A percentile compares a stretch with the other conserved stretches of the same genome.
phyloP scores from a whole-genome alignment of 805 yeast genomes.

The Yamadazyma scolyti region DNA sequence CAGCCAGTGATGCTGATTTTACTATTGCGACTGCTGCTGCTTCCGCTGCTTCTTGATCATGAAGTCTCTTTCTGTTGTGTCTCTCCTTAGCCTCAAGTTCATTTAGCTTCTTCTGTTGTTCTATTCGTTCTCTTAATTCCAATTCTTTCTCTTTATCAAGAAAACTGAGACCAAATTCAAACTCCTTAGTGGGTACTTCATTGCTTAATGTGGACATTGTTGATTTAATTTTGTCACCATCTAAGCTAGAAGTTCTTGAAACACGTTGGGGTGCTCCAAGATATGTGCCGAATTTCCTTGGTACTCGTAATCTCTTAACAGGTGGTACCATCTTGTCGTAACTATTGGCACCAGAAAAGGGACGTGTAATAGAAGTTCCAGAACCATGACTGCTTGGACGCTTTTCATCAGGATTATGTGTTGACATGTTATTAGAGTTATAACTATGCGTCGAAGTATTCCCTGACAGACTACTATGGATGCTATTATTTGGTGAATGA shows the following conservation, averaged over 20 bases:
- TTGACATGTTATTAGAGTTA: too few relatives aligned
- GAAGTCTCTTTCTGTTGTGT: constrained; percentile 5
- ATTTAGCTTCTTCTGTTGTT: constrained; percentile 19
- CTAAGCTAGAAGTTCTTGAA: constrained; percentile 3
- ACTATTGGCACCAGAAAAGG: too few relatives aligned
- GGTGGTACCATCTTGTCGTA: constrained; percentile 10
- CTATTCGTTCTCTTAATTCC: constrained; percentile 22
- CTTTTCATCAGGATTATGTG: too few relatives aligned
- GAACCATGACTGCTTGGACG: too few relatives aligned
- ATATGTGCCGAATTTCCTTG: constrained; percentile 33
- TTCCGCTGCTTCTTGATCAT: not conserved
- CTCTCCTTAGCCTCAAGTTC: too few relatives aligned
- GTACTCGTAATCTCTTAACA: constrained; percentile 27
- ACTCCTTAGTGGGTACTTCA: constrained; percentile 1
- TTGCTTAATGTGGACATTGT: not conserved
- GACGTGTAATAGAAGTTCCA: too few relatives aligned
- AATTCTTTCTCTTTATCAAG: constrained; percentile 16
- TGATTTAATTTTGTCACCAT: too few relatives aligned
- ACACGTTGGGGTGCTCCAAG: constrained; percentile 54
- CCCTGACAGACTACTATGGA: too few relatives aligned
- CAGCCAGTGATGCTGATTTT: not conserved
- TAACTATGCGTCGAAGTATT: too few relatives aligned
- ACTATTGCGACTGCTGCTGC: not conserved
- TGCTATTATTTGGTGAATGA: too few relatives aligned
- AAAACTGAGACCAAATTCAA: constrained; percentile 6